Percentiles rank a stretch among this genome's conserved stretches.
phyloP scores from a whole-genome alignment of 768 basidiomycete genomes.

The Chalciporus sphaerocephalus region DNA sequence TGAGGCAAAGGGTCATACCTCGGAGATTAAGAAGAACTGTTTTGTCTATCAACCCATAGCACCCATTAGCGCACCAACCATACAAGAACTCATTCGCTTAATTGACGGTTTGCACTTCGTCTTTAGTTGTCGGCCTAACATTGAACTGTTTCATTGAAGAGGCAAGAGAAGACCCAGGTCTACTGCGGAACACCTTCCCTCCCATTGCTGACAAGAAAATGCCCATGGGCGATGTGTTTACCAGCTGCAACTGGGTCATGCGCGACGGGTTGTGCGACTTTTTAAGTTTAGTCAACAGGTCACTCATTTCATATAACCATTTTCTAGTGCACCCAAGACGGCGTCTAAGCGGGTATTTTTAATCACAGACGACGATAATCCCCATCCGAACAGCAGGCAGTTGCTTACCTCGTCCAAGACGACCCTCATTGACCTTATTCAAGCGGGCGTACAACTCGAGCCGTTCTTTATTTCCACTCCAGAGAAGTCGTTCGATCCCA shows the following conservation, averaged over 20 bases:
- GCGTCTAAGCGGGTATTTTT: constrained; percentile 91
- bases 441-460: constrained; percentile 74
- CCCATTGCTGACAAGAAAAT: constrained; percentile 55
- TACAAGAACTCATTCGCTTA: constrained; percentile 73
- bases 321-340: constrained; percentile 70
- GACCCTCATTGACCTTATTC: constrained; percentile 70
- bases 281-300: constrained; percentile 14
- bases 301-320: background rate
- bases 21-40: constrained; percentile 66
- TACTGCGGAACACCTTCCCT: constrained; percentile 57
- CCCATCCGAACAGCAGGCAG: constrained; percentile 51
- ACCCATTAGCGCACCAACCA: constrained; percentile 73
- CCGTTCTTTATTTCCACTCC: constrained; percentile 83
- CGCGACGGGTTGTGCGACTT: constrained; percentile 64
- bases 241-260: constrained; percentile 84
- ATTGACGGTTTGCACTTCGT: constrained; percentile 57
- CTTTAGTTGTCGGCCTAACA: background rate
- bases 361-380: constrained; percentile 69
- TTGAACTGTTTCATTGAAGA: constrained; percentile 37
- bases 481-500: constrained; percentile 62
- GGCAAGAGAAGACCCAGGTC: constrained; percentile 58
- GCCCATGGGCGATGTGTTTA: constrained; percentile 86
- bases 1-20: constrained; percentile 35
- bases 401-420: constrained; percentile 66
- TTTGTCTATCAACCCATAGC: constrained; percentile 73